Percentiles rank a stretch among this genome's conserved stretches.
Conservation (phyloP, 768 basidiomycete genomes). For the Lactarius quietus region DNA sequence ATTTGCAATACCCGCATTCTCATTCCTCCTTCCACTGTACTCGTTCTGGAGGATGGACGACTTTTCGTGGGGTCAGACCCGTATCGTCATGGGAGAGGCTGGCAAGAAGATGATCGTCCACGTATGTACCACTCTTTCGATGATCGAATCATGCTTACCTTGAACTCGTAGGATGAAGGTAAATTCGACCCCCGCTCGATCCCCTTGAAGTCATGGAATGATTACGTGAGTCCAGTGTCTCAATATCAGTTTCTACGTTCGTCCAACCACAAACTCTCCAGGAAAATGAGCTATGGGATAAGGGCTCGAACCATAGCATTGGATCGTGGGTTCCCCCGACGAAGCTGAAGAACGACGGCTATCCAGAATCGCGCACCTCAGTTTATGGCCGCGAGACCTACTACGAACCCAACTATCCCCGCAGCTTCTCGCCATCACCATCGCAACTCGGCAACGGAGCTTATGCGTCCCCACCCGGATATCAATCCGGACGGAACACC, state of each 20-base stretch:
- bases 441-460: constrained; percentile 58
- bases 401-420: constrained; percentile 58
- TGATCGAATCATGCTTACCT: constrained; percentile 4
- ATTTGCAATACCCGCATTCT: constrained; percentile 88
- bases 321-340: constrained; percentile 87
- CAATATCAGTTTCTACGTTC: background rate
- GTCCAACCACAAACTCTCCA: constrained; percentile 31
- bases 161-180: constrained; percentile 75
- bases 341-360: constrained; percentile 67
- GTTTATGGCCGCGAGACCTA: constrained; percentile 85
- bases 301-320: constrained; percentile 93
- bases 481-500: constrained; percentile 75
- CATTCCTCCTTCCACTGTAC: constrained; percentile 88
- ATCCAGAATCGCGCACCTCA: constrained; percentile 74
- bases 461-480: constrained; percentile 55
- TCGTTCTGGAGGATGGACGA: constrained; percentile 99
- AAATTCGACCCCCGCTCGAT: constrained; percentile 93
- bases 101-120: constrained; percentile 96
- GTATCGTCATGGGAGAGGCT: constrained; percentile 88
- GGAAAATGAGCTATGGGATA: constrained; percentile 98
- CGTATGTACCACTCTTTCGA: constrained; percentile 44
- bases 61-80: constrained; percentile 93
- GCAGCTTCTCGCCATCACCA: constrained; percentile 60
- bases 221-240: constrained; percentile 60
- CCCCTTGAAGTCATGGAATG: constrained; percentile 95